Percentiles rank a stretch among this genome's conserved stretches.
Conservation (phyloP, 164 flowering plant genomes). For the Nelumbo lutea region DNA sequence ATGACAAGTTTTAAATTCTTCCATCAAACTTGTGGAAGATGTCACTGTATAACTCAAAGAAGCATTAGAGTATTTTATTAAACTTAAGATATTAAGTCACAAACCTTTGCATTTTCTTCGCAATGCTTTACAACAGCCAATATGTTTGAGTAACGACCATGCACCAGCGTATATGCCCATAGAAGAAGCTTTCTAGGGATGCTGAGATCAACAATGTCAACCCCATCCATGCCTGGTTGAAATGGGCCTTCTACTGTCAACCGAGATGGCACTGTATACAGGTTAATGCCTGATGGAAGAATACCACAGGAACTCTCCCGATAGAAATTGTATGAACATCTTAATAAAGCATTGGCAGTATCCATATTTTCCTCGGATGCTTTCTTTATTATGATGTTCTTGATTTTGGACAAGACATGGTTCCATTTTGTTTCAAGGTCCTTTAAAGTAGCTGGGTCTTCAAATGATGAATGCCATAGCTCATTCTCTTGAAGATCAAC, state of each 20-base stretch:
- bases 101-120: constrained; percentile 87
- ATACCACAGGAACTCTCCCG: constrained; percentile 68
- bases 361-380: constrained; percentile 59
- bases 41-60: too few species aligned
- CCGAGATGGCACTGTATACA: constrained; percentile 53
- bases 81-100: background rate
- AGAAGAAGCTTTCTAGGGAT: constrained; percentile 80
- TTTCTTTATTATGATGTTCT: constrained; percentile 50
- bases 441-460: constrained; percentile 44
- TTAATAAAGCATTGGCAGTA: constrained; percentile 55
- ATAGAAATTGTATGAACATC: constrained; percentile 67
- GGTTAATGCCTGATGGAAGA: constrained; percentile 61
- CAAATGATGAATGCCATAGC: constrained; percentile 64
- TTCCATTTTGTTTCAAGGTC: constrained; percentile 60
- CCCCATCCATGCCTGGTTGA: constrained; percentile 49
- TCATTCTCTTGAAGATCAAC: constrained; percentile 67
- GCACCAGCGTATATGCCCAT: constrained; percentile 87
- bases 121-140: constrained; percentile 77
- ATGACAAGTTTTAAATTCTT: background rate
- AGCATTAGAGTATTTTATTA: too few species aligned
- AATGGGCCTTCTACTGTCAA: constrained; percentile 36
- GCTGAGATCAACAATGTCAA: constrained; percentile 68
- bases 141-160: constrained; percentile 69
- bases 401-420: constrained; percentile 51
- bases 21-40: background rate